Conservation (phyloP, 2,329 filamentous ascomycete species). For the Chalaropsis thielavioides region DNA sequence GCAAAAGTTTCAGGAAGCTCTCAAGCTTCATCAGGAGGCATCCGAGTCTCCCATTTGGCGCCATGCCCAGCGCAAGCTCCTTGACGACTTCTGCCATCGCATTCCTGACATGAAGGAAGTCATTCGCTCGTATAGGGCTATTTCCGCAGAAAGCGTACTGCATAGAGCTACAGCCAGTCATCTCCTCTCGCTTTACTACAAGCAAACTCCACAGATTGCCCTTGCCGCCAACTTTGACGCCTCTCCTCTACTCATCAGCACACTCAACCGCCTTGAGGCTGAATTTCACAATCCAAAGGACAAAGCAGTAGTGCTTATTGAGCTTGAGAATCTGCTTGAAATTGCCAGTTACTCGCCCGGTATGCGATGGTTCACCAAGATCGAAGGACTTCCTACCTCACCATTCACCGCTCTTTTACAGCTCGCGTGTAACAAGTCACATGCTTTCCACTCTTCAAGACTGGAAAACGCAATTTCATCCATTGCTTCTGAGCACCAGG, state of each 20-base stretch:
- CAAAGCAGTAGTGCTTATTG: slow-evolving; percentile 47
- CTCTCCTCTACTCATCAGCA: slow-evolving; percentile 56
- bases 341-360: slow-evolving; percentile 68
- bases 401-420: slow-evolving; percentile 59
- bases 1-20: slow-evolving; percentile 54
- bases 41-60: slow-evolving; percentile 42
- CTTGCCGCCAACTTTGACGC: slow-evolving; percentile 80
- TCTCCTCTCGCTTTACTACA: slow-evolving; percentile 71
- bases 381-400: slow-evolving; percentile 46
- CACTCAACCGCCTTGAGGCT: slow-evolving; percentile 47
- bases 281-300: slow-evolving; percentile 35
- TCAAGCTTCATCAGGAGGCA: slow-evolving; percentile 40
- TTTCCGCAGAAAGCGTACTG: slow-evolving; percentile 52
- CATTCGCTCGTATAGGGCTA: slow-evolving; percentile 56
- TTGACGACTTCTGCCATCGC: slow-evolving; percentile 61
- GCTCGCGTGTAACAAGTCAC: slow-evolving; percentile 23
- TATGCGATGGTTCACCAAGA: slow-evolving; percentile 83
- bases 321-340: slow-evolving; percentile 66
- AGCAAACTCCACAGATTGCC: slow-evolving; percentile 63
- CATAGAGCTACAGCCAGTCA: slow-evolving; percentile 68
- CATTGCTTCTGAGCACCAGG: slow-evolving; percentile 15
- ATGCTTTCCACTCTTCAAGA: slow-evolving; percentile 14
- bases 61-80: slow-evolving; percentile 51
- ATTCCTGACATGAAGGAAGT: slow-evolving; percentile 73
- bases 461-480: slow-evolving; percentile 12